A percentile compares a stretch with the other conserved stretches of the same genome.
Conservation (phyloP, 2,329 filamentous ascomycete genomes). For the Xylariaceae sp. region DNA sequence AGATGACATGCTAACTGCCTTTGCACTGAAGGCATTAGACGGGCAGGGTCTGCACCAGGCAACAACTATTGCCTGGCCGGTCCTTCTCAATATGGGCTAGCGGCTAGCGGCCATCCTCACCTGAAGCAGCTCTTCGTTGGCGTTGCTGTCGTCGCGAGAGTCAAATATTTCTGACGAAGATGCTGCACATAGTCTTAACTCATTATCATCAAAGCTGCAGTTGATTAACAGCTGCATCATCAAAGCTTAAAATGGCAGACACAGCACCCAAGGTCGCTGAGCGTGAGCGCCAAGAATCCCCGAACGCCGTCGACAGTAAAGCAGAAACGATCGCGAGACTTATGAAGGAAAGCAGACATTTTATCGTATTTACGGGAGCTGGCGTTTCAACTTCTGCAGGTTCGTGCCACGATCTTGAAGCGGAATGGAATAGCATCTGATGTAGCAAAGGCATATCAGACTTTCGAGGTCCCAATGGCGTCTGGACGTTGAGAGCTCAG, state of each 20-base stretch:
- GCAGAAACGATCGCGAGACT: slow-evolving; percentile 35
- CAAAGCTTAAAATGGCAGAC: slow-evolving; percentile 14
- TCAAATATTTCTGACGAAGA: too few species aligned
- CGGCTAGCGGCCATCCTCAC: too few species aligned
- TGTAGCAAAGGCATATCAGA: slow-evolving; percentile 41
- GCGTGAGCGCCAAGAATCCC: slow-evolving; percentile 26
- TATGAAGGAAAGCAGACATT: slow-evolving; percentile 43
- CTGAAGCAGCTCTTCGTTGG: too few species aligned
- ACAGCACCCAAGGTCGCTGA: slow-evolving; percentile 23
- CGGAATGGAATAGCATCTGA: background rate
- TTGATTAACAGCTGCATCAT: too few species aligned
- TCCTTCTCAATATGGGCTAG: too few species aligned
- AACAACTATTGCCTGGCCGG: too few species aligned
- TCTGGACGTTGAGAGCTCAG: slow-evolving; percentile 45
- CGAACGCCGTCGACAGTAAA: slow-evolving; percentile 34
- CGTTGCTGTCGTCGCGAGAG: too few species aligned
- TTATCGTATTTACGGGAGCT: slow-evolving; percentile 47
- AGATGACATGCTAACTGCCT: too few species aligned
- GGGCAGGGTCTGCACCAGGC: too few species aligned
- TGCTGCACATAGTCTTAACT: too few species aligned
- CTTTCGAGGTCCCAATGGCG: slow-evolving; percentile 46
- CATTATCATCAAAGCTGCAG: too few species aligned
- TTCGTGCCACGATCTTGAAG: slow-evolving; percentile 8
- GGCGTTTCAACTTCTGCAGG: slow-evolving; percentile 47
- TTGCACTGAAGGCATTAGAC: too few species aligned